Conservation (phyloP, 2,329 filamentous ascomycete species). For the Sporothrix pseudoabietina region DNA sequence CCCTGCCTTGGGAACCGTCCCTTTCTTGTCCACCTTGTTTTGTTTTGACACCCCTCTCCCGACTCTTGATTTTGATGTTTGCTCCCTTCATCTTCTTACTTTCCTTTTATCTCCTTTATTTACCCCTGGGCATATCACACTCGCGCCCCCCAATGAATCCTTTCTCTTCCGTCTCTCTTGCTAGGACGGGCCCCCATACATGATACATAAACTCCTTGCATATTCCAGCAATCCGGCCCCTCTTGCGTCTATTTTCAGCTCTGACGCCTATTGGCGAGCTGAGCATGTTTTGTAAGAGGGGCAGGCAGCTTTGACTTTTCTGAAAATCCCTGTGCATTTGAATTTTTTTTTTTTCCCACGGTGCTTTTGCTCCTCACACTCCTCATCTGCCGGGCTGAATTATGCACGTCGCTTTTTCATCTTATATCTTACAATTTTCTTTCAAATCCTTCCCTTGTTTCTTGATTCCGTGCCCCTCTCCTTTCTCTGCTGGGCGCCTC, state of each 20-base stretch:
- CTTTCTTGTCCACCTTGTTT: background rate
- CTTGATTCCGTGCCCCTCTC: background rate
- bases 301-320: constrained; percentile 11
- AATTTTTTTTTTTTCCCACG: background rate
- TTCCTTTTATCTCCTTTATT: background rate
- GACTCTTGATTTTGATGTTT: background rate
- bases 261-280: constrained; percentile 25
- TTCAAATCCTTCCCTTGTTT: background rate
- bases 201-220: background rate
- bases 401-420: background rate
- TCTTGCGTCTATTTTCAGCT: constrained; percentile 12
- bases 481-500: background rate
- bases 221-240: constrained; percentile 19
- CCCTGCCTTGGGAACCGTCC: background rate
- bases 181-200: background rate
- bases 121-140: background rate
- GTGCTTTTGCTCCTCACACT: background rate
- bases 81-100: background rate
- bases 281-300: constrained; percentile 29
- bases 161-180: background rate
- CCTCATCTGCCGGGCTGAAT: background rate
- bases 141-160: background rate
- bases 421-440: background rate
- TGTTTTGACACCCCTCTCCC: background rate
- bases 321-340: constrained; percentile 20